Conservation (phyloP, 306 rosid species). For the Carpinus fangiana region DNA sequence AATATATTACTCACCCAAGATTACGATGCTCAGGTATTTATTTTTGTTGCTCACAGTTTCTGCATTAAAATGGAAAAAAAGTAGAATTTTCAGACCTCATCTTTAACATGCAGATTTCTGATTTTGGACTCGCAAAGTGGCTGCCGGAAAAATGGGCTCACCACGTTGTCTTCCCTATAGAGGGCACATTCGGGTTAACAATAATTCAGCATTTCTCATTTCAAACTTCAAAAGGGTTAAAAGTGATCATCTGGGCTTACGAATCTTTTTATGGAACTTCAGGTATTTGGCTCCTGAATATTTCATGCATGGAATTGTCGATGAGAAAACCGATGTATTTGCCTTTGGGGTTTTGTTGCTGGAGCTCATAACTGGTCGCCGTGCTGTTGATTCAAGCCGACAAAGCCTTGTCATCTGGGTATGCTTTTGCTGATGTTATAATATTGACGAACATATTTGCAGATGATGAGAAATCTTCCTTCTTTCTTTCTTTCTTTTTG, state of each 20-base stretch:
- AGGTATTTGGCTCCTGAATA: slow-evolving; percentile 97
- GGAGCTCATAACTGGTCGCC: slow-evolving; percentile 94
- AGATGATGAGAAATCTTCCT: too few species aligned
- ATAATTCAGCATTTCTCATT: background rate
- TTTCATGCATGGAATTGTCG: slow-evolving; percentile 93
- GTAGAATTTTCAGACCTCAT: background rate
- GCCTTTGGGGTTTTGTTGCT: slow-evolving; percentile 86
- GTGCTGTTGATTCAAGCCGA: slow-evolving; percentile 75
- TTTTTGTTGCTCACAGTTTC: background rate
- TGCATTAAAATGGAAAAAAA: background rate
- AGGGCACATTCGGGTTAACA: slow-evolving; percentile 96
- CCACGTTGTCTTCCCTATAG: slow-evolving; percentile 92
- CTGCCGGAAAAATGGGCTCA: slow-evolving; percentile 91
- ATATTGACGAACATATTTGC: background rate
- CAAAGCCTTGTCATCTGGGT: slow-evolving; percentile 97
- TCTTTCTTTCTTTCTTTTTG: background rate
- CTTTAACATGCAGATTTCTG: slow-evolving; percentile 67
- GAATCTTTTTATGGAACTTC: slow-evolving; percentile 24
- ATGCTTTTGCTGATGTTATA: slow-evolving; percentile 6
- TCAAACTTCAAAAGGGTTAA: background rate
- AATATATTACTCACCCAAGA: slow-evolving; percentile 69
- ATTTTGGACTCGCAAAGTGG: slow-evolving; percentile 97
- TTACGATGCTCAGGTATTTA: slow-evolving; percentile 71
- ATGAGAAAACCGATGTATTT: slow-evolving; percentile 90
- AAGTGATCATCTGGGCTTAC: background rate